A percentile compares a stretch with the other conserved stretches of the same genome.
These are phyloP conservation scores for Fusarium hostae DNA, from an alignment of 2,329 filamentous ascomycete species.

Conservation along the genomic window DNA sequence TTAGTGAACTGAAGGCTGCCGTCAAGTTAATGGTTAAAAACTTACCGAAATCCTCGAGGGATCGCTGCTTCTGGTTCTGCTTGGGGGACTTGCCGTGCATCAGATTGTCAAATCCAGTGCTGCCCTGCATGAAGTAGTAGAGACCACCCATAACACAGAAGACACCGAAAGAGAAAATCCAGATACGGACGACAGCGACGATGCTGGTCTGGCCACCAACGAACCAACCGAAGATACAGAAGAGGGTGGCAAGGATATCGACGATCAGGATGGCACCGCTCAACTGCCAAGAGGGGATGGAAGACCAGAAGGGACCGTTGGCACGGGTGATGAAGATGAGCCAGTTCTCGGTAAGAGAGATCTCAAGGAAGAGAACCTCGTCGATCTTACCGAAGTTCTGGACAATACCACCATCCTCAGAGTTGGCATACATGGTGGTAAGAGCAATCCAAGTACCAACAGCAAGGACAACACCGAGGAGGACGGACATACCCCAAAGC, in stretches of 20 bases:
- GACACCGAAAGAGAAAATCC: conserved; percentile 90
- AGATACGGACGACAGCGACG: conserved; percentile 86
- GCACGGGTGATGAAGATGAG: conserved; percentile 96
- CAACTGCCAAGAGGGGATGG: conserved; percentile 87
- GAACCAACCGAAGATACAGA: conserved; percentile 89
- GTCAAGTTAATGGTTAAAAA: conserved; percentile 34
- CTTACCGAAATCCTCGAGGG: conserved; percentile 90
- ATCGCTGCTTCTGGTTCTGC: conserved; percentile 84
- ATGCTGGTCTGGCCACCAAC: conserved; percentile 76
- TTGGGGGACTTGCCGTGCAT: conserved; percentile 91
- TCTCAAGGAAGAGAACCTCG: conserved; percentile 87
- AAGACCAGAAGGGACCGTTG: conserved; percentile 93
- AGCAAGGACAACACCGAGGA: conserved; percentile 83
- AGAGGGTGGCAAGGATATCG: conserved; percentile 85
- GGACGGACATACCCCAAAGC: conserved; percentile 91
- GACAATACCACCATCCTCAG: conserved; percentile 82
- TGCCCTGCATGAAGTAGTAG: conserved; percentile 82
- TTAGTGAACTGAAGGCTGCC: conserved; percentile 56
- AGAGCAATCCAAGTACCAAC: conserved; percentile 89
- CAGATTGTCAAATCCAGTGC: conserved; percentile 85
- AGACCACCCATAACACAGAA: conserved; percentile 84
- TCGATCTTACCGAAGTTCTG: conserved; percentile 89
- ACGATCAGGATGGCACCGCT: conserved; percentile 81
- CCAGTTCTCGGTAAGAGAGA: conserved; percentile 94
- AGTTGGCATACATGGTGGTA: conserved; percentile 80